Conservation (phyloP, 2,329 filamentous ascomycete species). For the Mariannaea elegans region DNA sequence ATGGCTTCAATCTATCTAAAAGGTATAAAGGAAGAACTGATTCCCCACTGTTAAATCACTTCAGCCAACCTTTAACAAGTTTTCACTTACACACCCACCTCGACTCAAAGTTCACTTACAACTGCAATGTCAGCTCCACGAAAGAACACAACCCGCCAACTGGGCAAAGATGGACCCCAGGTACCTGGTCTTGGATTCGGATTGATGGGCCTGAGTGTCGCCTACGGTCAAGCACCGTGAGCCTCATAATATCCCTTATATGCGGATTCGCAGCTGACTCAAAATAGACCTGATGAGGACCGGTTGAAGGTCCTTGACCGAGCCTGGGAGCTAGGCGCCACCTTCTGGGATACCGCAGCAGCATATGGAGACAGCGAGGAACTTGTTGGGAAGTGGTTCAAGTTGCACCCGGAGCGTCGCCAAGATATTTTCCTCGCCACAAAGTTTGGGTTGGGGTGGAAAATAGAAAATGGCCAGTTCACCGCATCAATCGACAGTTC, state of each 20-base stretch:
- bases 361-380: conserved; percentile 55
- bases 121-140: not conserved
- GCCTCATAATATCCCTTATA: not conserved
- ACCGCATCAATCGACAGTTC: conserved; percentile 21
- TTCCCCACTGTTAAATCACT: not conserved
- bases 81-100: not conserved
- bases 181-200: conserved; percentile 13
- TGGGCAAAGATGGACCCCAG: conserved; percentile 7
- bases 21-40: not conserved
- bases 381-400: conserved; percentile 56
- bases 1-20: not conserved
- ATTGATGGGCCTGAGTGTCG: conserved; percentile 29
- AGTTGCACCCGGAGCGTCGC: conserved; percentile 52
- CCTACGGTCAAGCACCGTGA: conserved; percentile 6
- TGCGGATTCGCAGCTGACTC: not conserved
- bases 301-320: conserved; percentile 58
- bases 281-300: conserved; percentile 51
- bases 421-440: conserved; percentile 55
- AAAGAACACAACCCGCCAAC: conserved; percentile 4
- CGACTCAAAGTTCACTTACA: no score
- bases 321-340: conserved; percentile 55
- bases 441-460: conserved; percentile 34
- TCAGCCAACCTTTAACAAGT: no score
- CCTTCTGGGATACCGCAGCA: conserved; percentile 58
- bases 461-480: conserved; percentile 13